A percentile compares a stretch with the other conserved stretches of the same genome.
These are phyloP conservation scores for Phycomyces nitens DNA, from an alignment of 192 early-diverging fungal genomes.

Conservation along the genomic window DNA sequence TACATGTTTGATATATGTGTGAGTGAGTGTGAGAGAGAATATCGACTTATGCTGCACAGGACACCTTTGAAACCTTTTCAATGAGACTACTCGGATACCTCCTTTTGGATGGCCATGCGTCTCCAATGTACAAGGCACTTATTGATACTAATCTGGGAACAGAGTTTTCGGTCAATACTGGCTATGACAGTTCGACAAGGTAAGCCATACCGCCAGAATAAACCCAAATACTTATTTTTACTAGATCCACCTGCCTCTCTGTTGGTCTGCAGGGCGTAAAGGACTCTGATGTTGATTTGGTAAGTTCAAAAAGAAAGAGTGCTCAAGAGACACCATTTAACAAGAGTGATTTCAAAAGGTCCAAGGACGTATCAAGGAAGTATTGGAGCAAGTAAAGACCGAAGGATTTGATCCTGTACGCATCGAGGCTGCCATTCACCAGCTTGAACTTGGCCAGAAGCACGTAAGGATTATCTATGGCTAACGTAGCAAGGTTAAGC, in stretches of 20 bases:
- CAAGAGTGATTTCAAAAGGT: slow-evolving; percentile 35
- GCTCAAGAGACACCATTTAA: background rate
- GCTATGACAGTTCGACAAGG: slow-evolving; percentile 76
- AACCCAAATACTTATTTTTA: background rate
- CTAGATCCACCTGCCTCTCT: slow-evolving; percentile 59
- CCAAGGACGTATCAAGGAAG: slow-evolving; percentile 64
- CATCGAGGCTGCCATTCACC: slow-evolving; percentile 82
- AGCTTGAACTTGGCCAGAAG: slow-evolving; percentile 84
- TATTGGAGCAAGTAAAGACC: slow-evolving; percentile 60
- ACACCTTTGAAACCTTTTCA: slow-evolving; percentile 81
- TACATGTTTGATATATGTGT: background rate
- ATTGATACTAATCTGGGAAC: slow-evolving; percentile 88
- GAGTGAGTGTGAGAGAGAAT: background rate
- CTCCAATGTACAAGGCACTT: slow-evolving; percentile 91
- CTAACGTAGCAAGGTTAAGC: background rate
- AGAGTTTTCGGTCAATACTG: slow-evolving; percentile 87
- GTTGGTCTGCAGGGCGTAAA: slow-evolving; percentile 89
- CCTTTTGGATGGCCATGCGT: slow-evolving; percentile 81
- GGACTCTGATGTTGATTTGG: slow-evolving; percentile 57
- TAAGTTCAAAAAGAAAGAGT: slow-evolving; percentile 23
- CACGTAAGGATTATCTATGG: slow-evolving; percentile 54
- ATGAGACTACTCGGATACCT: slow-evolving; percentile 75
- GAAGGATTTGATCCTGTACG: slow-evolving; percentile 78
- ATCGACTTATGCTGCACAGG: slow-evolving; percentile 36
- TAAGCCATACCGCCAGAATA: slow-evolving; percentile 10